Evolutionary conservation across 768 basidiomycete species (phyloP), one percentile per base, ranked within the genome.

Genomic region (Tulasnella sp.): DNA sequence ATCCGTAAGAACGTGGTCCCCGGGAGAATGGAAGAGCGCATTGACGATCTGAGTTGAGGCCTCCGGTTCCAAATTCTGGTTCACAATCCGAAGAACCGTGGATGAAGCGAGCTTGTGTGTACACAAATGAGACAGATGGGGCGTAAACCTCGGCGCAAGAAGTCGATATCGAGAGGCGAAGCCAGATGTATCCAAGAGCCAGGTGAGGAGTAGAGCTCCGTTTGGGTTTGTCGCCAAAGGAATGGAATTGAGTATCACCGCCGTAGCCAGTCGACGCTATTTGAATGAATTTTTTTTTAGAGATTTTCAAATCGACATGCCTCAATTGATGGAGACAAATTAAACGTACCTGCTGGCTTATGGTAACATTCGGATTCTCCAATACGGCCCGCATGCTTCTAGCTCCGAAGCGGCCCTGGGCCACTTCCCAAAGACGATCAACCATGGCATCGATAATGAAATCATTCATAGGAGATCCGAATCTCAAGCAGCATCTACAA

Each of bases 401-500:
- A 40, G 95, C 95, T 48, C 95, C 95, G 60, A 95, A 99, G 29
- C 95, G 81, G 20, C 93, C 93, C 68, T 96, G 93, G 0, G 91
- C 93, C 47, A 99, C 75, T 68, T 98, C 95, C 90, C 95, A 98
- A 69, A 95, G 83, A 34, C 95, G 86, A 65, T 98, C 93, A 40
- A 87, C 82, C 72, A 98, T 96, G 25, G 89, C 90, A 63, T 98
- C 92, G 64, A 96, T 98, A 53, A 98, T 85, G 65, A 98, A 98
- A 57, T 93, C 89, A 51, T 89, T 92, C 27, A 76, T 77, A 29
- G 92, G 92, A 32, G 82, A 67, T 40, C 86, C 85, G 60, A 98
- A 98, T 31, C 87, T 82, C 37, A 98, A 72, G 64, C 91, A 89
- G 65, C 86, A 85, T 64, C 87, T 88, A 53, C 1, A 28, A 25